These are phyloP conservation scores for Cocos nucifera DNA, from an alignment of 176 grass and related monocot genomes.

Conservation along the genomic window DNA sequence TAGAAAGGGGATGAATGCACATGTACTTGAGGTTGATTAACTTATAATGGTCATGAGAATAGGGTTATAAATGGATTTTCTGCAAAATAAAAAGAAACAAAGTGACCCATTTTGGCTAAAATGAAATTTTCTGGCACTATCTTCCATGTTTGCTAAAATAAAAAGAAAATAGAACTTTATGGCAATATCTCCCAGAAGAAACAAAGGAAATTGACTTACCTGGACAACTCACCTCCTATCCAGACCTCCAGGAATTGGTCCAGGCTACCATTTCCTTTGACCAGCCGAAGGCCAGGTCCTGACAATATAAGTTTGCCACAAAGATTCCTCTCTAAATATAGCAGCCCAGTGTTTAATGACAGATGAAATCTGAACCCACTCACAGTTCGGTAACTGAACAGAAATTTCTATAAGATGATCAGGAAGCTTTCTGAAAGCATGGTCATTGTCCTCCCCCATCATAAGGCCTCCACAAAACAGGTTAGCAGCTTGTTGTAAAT, in stretches of 20 bases:
- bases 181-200: too few relatives aligned
- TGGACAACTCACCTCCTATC: constrained; percentile 51
- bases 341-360: constrained; percentile 64
- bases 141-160: too few relatives aligned
- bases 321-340: constrained; percentile 66
- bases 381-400: constrained; percentile 35
- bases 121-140: too few relatives aligned
- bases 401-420: constrained; percentile 89
- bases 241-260: constrained; percentile 84
- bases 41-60: too few relatives aligned
- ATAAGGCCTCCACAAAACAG: constrained; percentile 23
- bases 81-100: too few relatives aligned
- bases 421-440: constrained; percentile 37
- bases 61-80: too few relatives aligned
- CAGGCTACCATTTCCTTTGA: constrained; percentile 68
- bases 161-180: too few relatives aligned
- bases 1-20: too few relatives aligned
- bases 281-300: constrained; percentile 58
- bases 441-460: constrained; percentile 34
- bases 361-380: constrained; percentile 77
- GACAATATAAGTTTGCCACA: constrained; percentile 76
- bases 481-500: too few relatives aligned
- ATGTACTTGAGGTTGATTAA: too few relatives aligned
- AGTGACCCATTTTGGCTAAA: too few relatives aligned
- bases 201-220: too few relatives aligned